These are phyloP conservation scores for Skeletonema tropicum DNA, from an alignment of 108 stramenopile species.

Conservation along the genomic window DNA sequence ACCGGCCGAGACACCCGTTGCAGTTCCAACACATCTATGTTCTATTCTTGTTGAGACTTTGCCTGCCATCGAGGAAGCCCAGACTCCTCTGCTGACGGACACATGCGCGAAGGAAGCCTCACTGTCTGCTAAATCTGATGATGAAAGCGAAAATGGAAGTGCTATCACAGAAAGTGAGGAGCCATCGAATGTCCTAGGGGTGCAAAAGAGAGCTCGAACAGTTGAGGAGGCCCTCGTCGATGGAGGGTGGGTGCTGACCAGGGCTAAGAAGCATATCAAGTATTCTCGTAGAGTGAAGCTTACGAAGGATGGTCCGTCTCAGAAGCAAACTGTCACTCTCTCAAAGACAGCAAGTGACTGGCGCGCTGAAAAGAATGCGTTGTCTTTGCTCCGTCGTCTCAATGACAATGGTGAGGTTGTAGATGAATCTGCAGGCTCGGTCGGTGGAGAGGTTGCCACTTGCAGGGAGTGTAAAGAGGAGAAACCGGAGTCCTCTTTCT, in stretches of 20 bases:
- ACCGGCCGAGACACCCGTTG: background rate
- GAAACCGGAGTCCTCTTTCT: background rate
- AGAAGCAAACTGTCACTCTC: slow-evolving; percentile 10
- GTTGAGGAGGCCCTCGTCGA: slow-evolving; percentile 14
- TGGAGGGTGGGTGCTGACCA: slow-evolving; percentile 4
- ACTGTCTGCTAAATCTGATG: background rate
- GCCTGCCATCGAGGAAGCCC: background rate
- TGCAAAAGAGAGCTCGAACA: background rate
- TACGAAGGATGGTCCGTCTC: background rate
- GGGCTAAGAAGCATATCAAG: slow-evolving; percentile 4
- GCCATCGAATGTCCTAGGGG: too few species aligned
- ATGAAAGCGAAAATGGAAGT: slow-evolving; percentile 3
- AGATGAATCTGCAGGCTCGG: too few species aligned
- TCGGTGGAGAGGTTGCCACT: background rate
- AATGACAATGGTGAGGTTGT: background rate
- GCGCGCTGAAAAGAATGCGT: background rate
- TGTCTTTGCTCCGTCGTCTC: slow-evolving; percentile 1
- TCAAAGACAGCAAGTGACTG: slow-evolving; percentile 11
- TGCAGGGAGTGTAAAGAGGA: background rate
- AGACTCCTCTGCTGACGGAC: background rate
- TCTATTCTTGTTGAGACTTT: background rate
- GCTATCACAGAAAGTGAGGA: background rate
- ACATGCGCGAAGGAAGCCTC: background rate
- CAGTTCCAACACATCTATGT: slow-evolving; percentile 4
- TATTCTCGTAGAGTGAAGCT: slow-evolving; percentile 7